Evolutionary conservation across 2,329 filamentous ascomycete genomes (phyloP).

Genomic region (Aspergillus fischeri): DNA sequence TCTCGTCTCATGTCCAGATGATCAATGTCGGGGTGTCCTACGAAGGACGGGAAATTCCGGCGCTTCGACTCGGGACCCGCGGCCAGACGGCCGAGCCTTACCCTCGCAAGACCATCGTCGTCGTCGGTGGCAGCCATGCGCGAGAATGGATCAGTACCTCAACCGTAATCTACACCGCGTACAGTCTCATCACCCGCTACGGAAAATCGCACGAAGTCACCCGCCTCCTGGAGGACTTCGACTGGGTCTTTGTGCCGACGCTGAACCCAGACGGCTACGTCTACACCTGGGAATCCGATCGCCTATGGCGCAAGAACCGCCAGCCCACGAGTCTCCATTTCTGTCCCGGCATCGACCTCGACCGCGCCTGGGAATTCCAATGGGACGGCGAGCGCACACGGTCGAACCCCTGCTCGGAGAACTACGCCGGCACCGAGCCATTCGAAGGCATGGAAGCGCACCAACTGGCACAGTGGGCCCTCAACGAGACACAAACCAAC

Average conservation of each 20-base stretch:
- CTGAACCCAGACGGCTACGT: slow-evolving; percentile 92
- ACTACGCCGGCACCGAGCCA: slow-evolving; percentile 75
- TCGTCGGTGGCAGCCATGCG: slow-evolving; percentile 85
- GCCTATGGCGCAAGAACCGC: slow-evolving; percentile 88
- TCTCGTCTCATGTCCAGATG: slow-evolving; percentile 71
- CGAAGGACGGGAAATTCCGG: slow-evolving; percentile 82
- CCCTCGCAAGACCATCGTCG: slow-evolving; percentile 69
- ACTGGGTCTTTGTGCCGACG: slow-evolving; percentile 83
- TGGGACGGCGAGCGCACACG: slow-evolving; percentile 68
- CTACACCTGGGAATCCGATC: slow-evolving; percentile 87
- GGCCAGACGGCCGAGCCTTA: slow-evolving; percentile 44
- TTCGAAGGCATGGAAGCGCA: slow-evolving; percentile 80
- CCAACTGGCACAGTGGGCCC: slow-evolving; percentile 74
- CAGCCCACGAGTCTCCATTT: slow-evolving; percentile 78
- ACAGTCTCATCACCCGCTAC: slow-evolving; percentile 79
- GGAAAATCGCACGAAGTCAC: slow-evolving; percentile 68
- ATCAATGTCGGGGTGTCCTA: slow-evolving; percentile 78
- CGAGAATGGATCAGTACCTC: slow-evolving; percentile 95
- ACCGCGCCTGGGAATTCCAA: slow-evolving; percentile 77
- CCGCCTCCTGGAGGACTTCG: slow-evolving; percentile 75
- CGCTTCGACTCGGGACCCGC: slow-evolving; percentile 67
- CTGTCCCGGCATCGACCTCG: slow-evolving; percentile 84
- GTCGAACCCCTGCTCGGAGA: slow-evolving; percentile 84
- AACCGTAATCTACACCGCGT: slow-evolving; percentile 86
- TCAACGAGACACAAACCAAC: slow-evolving; percentile 67